These are phyloP conservation scores for Iberis pinnata DNA, from an alignment of 345 rosid genomes.

Conservation along the genomic window DNA sequence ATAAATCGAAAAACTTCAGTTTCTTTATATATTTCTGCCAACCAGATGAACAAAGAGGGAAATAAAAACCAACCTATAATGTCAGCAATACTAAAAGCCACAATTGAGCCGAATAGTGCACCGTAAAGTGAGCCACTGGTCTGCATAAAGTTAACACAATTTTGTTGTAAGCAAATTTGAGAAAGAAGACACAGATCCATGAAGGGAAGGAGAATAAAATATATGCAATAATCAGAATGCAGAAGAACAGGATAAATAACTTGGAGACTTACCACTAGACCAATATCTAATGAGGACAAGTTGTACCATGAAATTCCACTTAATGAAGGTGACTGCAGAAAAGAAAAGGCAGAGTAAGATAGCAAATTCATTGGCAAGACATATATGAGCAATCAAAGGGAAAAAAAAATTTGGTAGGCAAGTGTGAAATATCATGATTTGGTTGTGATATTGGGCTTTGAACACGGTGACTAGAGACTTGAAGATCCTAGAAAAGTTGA, in stretches of 20 bases:
- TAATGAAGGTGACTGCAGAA: slow-evolving; percentile 60
- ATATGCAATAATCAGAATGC: background rate
- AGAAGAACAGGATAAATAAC: slow-evolving; percentile 5
- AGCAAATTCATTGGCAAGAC: background rate
- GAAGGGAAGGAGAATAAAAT: background rate
- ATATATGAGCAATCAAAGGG: background rate
- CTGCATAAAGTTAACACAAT: slow-evolving; percentile 43
- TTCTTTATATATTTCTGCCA: slow-evolving; percentile 14
- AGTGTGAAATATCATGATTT: slow-evolving; percentile 3
- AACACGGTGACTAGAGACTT: background rate
- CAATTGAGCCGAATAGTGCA: slow-evolving; percentile 76
- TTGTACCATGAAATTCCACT: slow-evolving; percentile 85
- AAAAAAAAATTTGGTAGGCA: background rate
- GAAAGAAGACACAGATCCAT: background rate
- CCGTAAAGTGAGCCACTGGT: slow-evolving; percentile 92
- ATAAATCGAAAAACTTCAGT: slow-evolving; percentile 24
- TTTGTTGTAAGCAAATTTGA: slow-evolving; percentile 15
- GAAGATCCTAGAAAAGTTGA: background rate
- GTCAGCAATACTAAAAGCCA: slow-evolving; percentile 80
- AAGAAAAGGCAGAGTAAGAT: slow-evolving; percentile 13
- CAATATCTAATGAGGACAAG: slow-evolving; percentile 70
- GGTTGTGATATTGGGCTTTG: slow-evolving; percentile 3
- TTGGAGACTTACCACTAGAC: slow-evolving; percentile 68
- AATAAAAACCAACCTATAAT: slow-evolving; percentile 49
- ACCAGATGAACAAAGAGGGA: slow-evolving; percentile 1